Conservation (phyloP, 2,329 filamentous ascomycete genomes). For the Westerdykella aurantiaca region DNA sequence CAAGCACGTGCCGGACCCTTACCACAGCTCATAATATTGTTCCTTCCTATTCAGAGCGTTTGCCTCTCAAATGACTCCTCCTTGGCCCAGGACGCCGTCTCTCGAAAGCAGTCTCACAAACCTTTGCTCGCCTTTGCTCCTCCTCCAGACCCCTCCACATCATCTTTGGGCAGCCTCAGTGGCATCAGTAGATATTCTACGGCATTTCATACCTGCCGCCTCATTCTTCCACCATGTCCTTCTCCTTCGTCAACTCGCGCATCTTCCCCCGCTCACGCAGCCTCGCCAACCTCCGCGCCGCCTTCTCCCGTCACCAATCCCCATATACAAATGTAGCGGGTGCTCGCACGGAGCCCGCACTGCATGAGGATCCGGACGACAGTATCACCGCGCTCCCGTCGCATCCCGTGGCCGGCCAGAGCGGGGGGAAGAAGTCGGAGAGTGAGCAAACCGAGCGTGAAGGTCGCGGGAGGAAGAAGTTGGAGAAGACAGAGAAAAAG, state of each 20-base stretch:
- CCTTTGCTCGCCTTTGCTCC: not conserved
- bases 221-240: not conserved
- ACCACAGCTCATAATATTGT: not conserved
- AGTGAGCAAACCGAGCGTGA: not conserved
- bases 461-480: not conserved
- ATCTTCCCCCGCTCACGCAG: conserved; percentile 4
- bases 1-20: not conserved
- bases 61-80: too few relatives aligned
- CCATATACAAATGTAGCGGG: not conserved
- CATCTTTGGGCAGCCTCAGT: conserved; percentile 1
- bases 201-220: too few relatives aligned
- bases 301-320: not conserved
- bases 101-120: too few relatives aligned
- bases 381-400: conserved; percentile 12
- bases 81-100: too few relatives aligned
- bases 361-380: conserved; percentile 5
- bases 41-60: not conserved
- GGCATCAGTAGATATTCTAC: not conserved
- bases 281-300: not conserved
- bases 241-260: conserved; percentile 7
- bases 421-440: not conserved
- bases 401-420: not conserved
- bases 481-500: not conserved
- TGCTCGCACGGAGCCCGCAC: not conserved
- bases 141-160: not conserved